phyloP scores from a whole-genome alignment of 148 eudicot species.

The Rhododendron mucronatum region DNA sequence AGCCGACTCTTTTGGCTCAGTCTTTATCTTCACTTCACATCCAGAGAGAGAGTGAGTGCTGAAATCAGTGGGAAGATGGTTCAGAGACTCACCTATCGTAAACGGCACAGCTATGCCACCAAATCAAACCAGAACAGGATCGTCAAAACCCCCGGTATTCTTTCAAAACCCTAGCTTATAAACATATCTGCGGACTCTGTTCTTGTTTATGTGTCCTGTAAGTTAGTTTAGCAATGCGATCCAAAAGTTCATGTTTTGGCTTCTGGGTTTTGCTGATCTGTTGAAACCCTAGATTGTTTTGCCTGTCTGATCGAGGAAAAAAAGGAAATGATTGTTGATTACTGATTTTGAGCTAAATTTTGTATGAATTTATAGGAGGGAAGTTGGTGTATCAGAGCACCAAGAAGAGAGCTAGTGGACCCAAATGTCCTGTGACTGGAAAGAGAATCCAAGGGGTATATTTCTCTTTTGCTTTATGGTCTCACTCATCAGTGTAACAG shows the following conservation, averaged over 20 bases:
- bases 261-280: background rate
- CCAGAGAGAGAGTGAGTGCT: background rate
- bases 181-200: background rate
- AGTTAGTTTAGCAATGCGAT: background rate
- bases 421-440: slow-evolving; percentile 55
- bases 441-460: slow-evolving; percentile 56
- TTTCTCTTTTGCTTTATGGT: background rate
- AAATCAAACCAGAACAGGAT: slow-evolving; percentile 45
- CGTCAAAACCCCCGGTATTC: slow-evolving; percentile 44
- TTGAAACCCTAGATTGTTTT: background rate
- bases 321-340: background rate
- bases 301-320: background rate
- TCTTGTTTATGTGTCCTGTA: background rate
- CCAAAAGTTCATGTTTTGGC: background rate
- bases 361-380: slow-evolving; percentile 34
- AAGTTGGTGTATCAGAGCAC: slow-evolving; percentile 50
- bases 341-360: background rate
- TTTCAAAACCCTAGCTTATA: background rate
- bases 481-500: background rate
- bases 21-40: slow-evolving; percentile 3
- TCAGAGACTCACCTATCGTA: slow-evolving; percentile 41
- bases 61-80: slow-evolving; percentile 23
- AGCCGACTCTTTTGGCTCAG: background rate
- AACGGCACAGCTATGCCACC: slow-evolving; percentile 48
- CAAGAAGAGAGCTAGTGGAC: slow-evolving; percentile 61